phyloP scores from a whole-genome alignment of 2,329 filamentous ascomycete genomes.

The Colletotrichum lupini region DNA sequence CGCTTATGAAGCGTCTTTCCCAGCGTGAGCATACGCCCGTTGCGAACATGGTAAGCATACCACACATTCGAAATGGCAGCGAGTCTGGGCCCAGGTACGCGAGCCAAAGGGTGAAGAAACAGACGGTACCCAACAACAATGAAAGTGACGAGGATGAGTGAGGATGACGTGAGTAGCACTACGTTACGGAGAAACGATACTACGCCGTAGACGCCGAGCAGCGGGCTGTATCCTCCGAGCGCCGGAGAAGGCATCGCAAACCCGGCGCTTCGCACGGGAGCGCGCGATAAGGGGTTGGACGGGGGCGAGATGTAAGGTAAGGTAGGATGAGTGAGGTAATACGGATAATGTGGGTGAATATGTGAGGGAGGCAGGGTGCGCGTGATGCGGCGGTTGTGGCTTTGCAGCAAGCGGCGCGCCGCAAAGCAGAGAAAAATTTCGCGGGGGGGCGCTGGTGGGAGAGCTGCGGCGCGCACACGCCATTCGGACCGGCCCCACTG shows the following conservation, averaged over 20 bases:
- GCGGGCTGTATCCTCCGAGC: constrained; percentile 11
- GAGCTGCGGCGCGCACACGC: constrained; percentile 2
- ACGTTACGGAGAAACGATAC: background rate
- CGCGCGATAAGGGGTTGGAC: background rate
- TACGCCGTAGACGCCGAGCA: background rate
- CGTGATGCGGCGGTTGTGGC: constrained; percentile 32
- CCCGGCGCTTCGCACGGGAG: constrained; percentile 13
- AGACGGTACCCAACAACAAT: constrained; percentile 49
- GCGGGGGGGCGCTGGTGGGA: background rate
- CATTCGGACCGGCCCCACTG: constrained; percentile 22
- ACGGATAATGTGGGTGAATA: background rate
- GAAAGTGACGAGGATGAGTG: background rate
- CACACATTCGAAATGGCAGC: constrained; percentile 61
- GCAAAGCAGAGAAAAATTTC: constrained; percentile 5
- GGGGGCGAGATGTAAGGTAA: too few species aligned
- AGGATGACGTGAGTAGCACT: background rate
- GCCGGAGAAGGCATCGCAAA: constrained; percentile 24
- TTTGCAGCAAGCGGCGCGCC: constrained; percentile 11
- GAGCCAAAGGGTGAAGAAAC: constrained; percentile 55
- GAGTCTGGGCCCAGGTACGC: constrained; percentile 57
- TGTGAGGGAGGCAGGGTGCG: background rate
- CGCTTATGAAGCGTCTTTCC: constrained; percentile 55
- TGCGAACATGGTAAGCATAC: constrained; percentile 58
- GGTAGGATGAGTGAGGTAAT: background rate
- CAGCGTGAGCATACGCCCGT: constrained; percentile 54